Evolutionary conservation across 371 early-diverging fungal genomes (phyloP).

Genomic region (Syncephalastrum racemosum): DNA sequence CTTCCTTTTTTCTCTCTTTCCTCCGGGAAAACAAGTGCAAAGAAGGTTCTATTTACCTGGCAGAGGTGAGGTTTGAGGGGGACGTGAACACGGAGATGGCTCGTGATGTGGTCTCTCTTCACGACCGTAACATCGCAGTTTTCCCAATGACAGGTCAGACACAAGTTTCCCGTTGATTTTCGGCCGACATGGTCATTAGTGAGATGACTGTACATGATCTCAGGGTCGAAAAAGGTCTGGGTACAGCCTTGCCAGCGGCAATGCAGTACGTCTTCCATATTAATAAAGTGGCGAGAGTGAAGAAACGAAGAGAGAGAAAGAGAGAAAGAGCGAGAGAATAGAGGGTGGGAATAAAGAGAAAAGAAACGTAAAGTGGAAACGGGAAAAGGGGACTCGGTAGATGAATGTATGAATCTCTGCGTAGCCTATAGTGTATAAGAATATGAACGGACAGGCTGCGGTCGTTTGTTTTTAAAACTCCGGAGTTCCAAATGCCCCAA

Average conservation of each 20-base stretch:
- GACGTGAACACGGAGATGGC: conserved; percentile 89
- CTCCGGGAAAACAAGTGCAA: too few species aligned
- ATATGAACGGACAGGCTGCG: too few species aligned
- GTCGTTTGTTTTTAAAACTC: too few species aligned
- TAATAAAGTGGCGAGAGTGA: too few species aligned
- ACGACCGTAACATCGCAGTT: conserved; percentile 70
- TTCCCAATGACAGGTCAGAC: conserved; percentile 87
- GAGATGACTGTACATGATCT: conserved; percentile 82
- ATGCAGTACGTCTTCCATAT: not conserved
- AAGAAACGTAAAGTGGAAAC: not conserved
- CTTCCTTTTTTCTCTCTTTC: not conserved
- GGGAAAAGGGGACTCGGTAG: not conserved
- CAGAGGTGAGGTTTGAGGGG: conserved; percentile 88
- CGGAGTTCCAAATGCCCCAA: too few species aligned
- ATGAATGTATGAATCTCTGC: too few species aligned
- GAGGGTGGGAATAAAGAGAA: not conserved
- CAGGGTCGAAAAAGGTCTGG: conserved; percentile 69
- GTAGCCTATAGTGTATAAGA: too few species aligned
- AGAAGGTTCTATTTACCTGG: conserved; percentile 30
- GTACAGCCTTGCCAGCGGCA: conserved; percentile 57
- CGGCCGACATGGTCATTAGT: conserved; percentile 89
- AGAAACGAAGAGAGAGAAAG: not conserved
- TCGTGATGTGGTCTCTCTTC: conserved; percentile 94
- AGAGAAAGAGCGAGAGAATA: not conserved
- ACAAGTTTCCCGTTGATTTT: conserved; percentile 84